Evolutionary conservation across 2,329 filamentous ascomycete species (phyloP).

Genomic region (Aspergillus latus): DNA sequence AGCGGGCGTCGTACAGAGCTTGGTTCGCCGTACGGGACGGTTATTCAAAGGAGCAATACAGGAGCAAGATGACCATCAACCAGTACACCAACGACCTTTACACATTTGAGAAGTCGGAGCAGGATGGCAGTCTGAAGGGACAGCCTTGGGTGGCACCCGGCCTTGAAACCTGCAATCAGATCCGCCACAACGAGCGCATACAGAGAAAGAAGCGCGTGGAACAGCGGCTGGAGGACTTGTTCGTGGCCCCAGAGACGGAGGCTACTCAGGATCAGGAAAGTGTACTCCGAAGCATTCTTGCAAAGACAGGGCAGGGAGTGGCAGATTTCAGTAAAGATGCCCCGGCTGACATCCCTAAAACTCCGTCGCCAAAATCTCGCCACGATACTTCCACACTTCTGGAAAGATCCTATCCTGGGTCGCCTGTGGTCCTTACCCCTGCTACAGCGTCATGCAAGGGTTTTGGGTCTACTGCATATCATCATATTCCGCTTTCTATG

Average conservation of each 20-base stretch:
- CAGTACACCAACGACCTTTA: conserved; percentile 26
- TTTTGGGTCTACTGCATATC: conserved; percentile 11
- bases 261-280: background rate
- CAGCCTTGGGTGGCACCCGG: conserved; percentile 21
- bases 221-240: conserved; percentile 21
- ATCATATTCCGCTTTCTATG: conserved; percentile 16
- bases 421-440: conserved; percentile 12
- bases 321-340: background rate
- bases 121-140: conserved; percentile 16
- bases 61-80: conserved; percentile 16
- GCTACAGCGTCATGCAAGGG: conserved; percentile 5
- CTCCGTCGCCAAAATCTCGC: conserved; percentile 2
- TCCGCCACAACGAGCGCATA: conserved; percentile 20
- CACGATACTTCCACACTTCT: background rate
- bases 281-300: conserved; percentile 15
- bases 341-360: conserved; percentile 1
- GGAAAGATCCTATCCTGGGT: conserved; percentile 7
- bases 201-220: conserved; percentile 16
- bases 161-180: conserved; percentile 22
- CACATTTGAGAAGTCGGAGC: conserved; percentile 22
- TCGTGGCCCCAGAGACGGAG: conserved; percentile 16
- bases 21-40: conserved; percentile 30
- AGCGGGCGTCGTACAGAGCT: conserved; percentile 28
- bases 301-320: conserved; percentile 4
- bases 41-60: conserved; percentile 16